These are phyloP conservation scores for Apiospora saccharicola DNA, from an alignment of 2,329 filamentous ascomycete genomes.

Conservation along the genomic window DNA sequence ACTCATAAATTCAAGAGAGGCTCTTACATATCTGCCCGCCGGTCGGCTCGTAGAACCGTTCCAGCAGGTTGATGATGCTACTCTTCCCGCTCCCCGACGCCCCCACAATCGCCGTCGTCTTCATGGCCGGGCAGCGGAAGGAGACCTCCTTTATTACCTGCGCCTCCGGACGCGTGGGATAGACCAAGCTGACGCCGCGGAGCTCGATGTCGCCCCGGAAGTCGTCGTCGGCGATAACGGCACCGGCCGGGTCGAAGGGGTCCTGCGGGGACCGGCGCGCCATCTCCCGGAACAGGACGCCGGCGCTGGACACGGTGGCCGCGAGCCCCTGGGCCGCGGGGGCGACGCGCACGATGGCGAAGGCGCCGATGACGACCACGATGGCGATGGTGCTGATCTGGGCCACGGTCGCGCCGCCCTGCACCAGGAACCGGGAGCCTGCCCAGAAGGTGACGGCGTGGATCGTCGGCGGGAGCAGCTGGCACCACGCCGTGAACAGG, in stretches of 20 bases:
- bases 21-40: constrained; percentile 58
- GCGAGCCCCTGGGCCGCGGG: constrained; percentile 59
- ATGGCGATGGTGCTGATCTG: constrained; percentile 62
- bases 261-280: constrained; percentile 48
- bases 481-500: constrained; percentile 26
- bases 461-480: constrained; percentile 13
- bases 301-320: constrained; percentile 45
- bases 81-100: constrained; percentile 41
- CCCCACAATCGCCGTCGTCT: constrained; percentile 50
- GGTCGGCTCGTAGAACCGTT: constrained; percentile 90
- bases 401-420: constrained; percentile 15
- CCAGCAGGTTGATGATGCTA: constrained; percentile 87
- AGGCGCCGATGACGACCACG: constrained; percentile 63
- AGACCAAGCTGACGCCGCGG: constrained; percentile 51
- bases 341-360: constrained; percentile 26
- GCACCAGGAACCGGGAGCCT: constrained; percentile 27
- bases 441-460: constrained; percentile 31
- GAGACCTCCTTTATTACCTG: constrained; percentile 51
- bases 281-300: constrained; percentile 48
- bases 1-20: neutral
- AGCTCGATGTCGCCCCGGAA: constrained; percentile 47
- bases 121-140: constrained; percentile 52
- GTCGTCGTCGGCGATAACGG: neutral
- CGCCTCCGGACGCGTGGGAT: constrained; percentile 52
- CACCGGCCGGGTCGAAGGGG: constrained; percentile 44